Base-by-base conservation (phyloP, 805 yeast genomes). In the Yarrowia osloensis region DNA sequence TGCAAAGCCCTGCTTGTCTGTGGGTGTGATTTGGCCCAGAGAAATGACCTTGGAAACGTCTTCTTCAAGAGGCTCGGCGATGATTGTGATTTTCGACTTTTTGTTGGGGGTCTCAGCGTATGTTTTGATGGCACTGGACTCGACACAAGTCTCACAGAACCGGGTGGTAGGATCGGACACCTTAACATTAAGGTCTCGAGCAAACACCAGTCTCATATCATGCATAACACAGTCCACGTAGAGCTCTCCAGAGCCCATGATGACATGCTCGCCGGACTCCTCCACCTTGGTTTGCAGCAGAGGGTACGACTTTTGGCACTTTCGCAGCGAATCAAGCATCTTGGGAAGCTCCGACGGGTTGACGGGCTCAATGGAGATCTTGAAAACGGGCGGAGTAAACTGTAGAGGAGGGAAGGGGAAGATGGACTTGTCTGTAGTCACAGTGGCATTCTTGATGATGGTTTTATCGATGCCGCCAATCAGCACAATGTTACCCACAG, bases 201-300 rank as follows among this genome's bases (percentile, higher is more conserved):
- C 82, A 71, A 85, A 89, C 35, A 84, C 78, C 29, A 79, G 75
- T 70, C 98, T 80, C 50, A 95, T 77, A 73, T 91, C 97, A 74
- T 88, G 89, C 44, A 95, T 76, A 26, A 89, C 78, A 71, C 95
- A 90, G 75, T 95, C 98, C 77, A 95, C 75, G 73, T 90, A 91
- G 19, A 94, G 72, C 73, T 95, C 98, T 7, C 99, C 99, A 11
- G 91, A 85, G 0, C 95, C 97, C 29, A 87, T 73, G 0, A 95
- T 75, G 0, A 87, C 86, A 74, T 89, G 91, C 72, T 92, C 98
- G 1, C 98, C 97, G 63, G 93, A 88, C 70, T 90, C 96, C 74
- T 91, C 97, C 0, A 89, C 91, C 70, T 83, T 85, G n/a, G 90
- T 79, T 22, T 82, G 82, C 40, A 86, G 81, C 3, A 92, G 88